A percentile compares a stretch with the other conserved stretches of the same genome.
These are phyloP conservation scores for Boletus subcaerulescens DNA, from an alignment of 768 basidiomycete species.

Conservation along the genomic window DNA sequence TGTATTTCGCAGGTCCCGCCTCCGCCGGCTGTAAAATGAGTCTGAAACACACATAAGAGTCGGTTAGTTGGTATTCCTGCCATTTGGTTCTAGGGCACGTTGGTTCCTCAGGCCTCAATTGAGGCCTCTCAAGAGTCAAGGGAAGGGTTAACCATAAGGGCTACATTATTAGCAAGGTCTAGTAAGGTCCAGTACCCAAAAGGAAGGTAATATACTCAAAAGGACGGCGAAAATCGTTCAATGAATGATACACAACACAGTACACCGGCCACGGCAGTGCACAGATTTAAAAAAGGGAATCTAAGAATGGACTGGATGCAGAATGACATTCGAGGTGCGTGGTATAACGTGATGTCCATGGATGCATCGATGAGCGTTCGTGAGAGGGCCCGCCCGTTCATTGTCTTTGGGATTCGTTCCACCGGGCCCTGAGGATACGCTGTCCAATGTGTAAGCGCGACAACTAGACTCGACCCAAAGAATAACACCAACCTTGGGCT, in stretches of 20 bases:
- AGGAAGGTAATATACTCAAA: constrained; percentile 1
- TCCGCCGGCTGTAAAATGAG: too few species aligned
- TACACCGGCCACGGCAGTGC: constrained; percentile 4
- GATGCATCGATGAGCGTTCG: not conserved
- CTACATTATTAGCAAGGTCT: constrained; percentile 11
- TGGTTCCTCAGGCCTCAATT: too few species aligned
- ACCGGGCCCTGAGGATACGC: constrained; percentile 16
- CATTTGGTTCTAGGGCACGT: too few species aligned
- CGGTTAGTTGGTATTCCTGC: too few species aligned
- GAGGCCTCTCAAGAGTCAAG: too few species aligned
- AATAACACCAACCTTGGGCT: constrained; percentile 19
- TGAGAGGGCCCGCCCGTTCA: constrained; percentile 1
- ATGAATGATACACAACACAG: not conserved
- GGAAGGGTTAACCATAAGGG: not conserved
- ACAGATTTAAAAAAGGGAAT: not conserved
- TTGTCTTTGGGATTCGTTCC: constrained; percentile 9
- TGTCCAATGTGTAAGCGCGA: constrained; percentile 1
- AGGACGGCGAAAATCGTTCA: not conserved
- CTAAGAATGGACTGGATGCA: not conserved
- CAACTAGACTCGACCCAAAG: not conserved
- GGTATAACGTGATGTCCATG: constrained; percentile 4
- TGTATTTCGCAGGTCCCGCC: too few species aligned
- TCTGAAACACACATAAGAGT: too few species aligned
- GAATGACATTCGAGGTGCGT: not conserved
- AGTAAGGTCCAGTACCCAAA: constrained; percentile 2